Conservation (phyloP, 2,329 filamentous ascomycete species). For the Dothideomycetes sp. region DNA sequence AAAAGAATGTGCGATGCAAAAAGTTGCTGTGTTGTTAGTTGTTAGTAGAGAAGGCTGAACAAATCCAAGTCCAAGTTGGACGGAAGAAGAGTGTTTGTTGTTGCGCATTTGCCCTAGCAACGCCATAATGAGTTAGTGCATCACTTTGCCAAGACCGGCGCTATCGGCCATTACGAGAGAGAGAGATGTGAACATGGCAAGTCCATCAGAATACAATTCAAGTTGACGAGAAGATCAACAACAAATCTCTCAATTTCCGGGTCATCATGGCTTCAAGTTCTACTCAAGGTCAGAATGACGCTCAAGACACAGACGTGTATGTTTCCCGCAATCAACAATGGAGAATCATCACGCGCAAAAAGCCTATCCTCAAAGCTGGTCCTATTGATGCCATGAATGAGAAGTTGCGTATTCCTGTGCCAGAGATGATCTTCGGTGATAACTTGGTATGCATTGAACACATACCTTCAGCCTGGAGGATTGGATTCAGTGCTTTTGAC, state of each 20-base stretch:
- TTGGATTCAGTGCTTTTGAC: slow-evolving; percentile 76
- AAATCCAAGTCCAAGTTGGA: no score
- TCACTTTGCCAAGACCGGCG: no score
- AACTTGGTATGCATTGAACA: slow-evolving; percentile 74
- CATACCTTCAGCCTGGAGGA: slow-evolving; percentile 61
- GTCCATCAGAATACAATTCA: no score
- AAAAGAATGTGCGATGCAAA: background rate
- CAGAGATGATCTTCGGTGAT: slow-evolving; percentile 99
- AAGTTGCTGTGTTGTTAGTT: slow-evolving; percentile 3
- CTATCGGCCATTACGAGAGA: no score
- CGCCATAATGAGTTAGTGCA: no score
- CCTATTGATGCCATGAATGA: slow-evolving; percentile 80
- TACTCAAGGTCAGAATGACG: slow-evolving; percentile 23
- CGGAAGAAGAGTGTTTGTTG: no score
- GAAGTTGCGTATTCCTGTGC: slow-evolving; percentile 73
- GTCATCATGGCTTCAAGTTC: slow-evolving; percentile 46
- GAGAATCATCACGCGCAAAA: slow-evolving; percentile 69
- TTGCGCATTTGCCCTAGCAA: no score
- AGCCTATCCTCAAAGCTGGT: slow-evolving; percentile 85
- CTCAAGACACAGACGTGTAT: slow-evolving; percentile 16
- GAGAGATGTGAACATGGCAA: no score
- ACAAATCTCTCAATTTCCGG: no score
- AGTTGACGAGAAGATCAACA: no score
- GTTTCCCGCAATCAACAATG: slow-evolving; percentile 24
- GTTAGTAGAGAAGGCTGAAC: no score